These are phyloP conservation scores for Citrus inodora DNA, from an alignment of 345 rosid species.

Conservation along the genomic window DNA sequence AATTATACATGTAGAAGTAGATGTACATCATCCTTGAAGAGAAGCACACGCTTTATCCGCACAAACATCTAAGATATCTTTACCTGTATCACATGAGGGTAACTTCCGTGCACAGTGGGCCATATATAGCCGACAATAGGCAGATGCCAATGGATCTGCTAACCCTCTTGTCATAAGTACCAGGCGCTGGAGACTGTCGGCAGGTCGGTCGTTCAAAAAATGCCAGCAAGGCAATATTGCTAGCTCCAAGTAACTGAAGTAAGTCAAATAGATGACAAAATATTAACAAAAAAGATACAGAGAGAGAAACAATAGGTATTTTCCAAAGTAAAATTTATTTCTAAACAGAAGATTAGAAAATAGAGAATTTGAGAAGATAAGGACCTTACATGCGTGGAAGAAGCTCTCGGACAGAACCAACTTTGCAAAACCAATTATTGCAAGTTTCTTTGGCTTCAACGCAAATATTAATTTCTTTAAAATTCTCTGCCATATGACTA, in stretches of 20 bases:
- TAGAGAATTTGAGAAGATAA: slow-evolving; percentile 7
- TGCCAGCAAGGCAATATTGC: slow-evolving; percentile 90
- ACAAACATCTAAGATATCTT: slow-evolving; percentile 4
- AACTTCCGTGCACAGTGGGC: slow-evolving; percentile 66
- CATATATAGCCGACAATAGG: slow-evolving; percentile 77
- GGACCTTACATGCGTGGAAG: slow-evolving; percentile 84
- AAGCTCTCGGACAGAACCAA: slow-evolving; percentile 78
- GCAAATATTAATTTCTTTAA: slow-evolving; percentile 57
- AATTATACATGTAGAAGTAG: not conserved
- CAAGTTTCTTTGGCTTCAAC: slow-evolving; percentile 87
- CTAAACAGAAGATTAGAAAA: not conserved
- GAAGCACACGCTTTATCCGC: not conserved
- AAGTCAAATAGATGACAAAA: slow-evolving; percentile 13
- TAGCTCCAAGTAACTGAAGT: slow-evolving; percentile 75
- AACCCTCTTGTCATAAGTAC: slow-evolving; percentile 83
- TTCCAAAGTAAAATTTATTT: not conserved
- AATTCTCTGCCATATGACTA: slow-evolving; percentile 50
- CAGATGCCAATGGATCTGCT: slow-evolving; percentile 80
- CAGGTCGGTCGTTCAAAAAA: slow-evolving; percentile 57
- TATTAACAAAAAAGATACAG: slow-evolving; percentile 2
- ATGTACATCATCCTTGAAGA: not conserved
- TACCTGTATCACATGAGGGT: slow-evolving; percentile 51
- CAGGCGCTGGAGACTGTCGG: slow-evolving; percentile 56
- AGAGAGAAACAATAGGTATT: slow-evolving; percentile 3
- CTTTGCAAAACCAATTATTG: slow-evolving; percentile 90